Percentiles rank a stretch among this genome's conserved stretches.
These are phyloP conservation scores for Metschnikowia similis DNA, from an alignment of 805 yeast species.

Conservation along the genomic window DNA sequence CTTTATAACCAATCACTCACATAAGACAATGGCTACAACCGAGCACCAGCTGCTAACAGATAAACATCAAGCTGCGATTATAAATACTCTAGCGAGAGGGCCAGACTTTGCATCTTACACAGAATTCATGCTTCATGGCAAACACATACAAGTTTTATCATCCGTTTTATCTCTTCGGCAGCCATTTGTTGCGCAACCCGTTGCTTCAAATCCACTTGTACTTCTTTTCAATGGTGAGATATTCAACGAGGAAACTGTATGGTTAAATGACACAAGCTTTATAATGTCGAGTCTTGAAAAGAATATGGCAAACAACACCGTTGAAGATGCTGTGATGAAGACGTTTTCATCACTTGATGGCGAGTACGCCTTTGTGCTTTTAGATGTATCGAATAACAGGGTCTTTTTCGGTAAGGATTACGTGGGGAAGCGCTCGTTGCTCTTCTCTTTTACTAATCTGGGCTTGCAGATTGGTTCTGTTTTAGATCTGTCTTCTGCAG, in stretches of 20 bases:
- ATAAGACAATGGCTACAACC: too few species aligned
- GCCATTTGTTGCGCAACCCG: conserved; percentile 79
- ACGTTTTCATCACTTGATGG: conserved; percentile 56
- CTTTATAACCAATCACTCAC: background rate
- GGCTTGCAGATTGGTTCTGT: conserved; percentile 42
- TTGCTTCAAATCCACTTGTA: conserved; percentile 25
- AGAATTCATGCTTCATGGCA: conserved; percentile 6
- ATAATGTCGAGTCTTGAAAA: conserved; percentile 36
- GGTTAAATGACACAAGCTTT: conserved; percentile 60
- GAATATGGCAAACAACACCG: conserved; percentile 9
- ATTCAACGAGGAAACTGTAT: conserved; percentile 54
- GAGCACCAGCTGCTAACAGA: background rate
- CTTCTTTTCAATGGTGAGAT: conserved; percentile 91
- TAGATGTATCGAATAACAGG: conserved; percentile 35
- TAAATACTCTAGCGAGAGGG: conserved; percentile 52
- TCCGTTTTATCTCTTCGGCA: conserved; percentile 77
- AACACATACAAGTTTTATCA: conserved; percentile 43
- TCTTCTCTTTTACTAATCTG: conserved; percentile 33
- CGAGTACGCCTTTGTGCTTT: conserved; percentile 70
- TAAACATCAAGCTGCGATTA: background rate
- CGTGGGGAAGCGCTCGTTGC: conserved; percentile 76
- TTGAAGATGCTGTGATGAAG: conserved; percentile 32
- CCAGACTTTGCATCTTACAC: conserved; percentile 46
- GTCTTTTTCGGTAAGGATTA: conserved; percentile 81
- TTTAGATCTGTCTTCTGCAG: conserved; percentile 23